Base-by-base conservation (phyloP, 495 filamentous ascomycete species). In the Penicillium chermesinum region DNA sequence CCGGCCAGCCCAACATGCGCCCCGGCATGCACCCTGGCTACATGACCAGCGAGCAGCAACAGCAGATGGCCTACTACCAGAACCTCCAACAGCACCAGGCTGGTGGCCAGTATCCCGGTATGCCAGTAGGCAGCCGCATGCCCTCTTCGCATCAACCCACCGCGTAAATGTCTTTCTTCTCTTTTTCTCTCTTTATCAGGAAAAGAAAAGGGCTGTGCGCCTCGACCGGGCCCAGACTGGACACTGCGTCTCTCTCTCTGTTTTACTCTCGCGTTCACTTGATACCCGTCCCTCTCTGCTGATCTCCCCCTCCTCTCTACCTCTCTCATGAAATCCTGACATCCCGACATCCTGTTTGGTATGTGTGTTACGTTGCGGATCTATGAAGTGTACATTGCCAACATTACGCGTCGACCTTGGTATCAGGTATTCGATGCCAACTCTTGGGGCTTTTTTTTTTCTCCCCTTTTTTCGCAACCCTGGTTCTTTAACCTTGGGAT, bases 41-140 rank as follows among this genome's bases (percentile, higher is more conserved):
- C 55, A 80, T 80, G 71, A 77, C 77, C 53, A 74, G 70, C 10
- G 74, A 77, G 52, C 74, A 81, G 52, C 77, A 80, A 46, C 76
- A 79, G 58, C 74, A 77, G 57, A 75, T 79, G 69, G 76, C 75
- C 34, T 80, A 80, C 61, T 77, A 80, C 49, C 73, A 79, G 52
- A 74, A 76, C 53, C 71, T 79, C 49, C 74, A 78, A 53, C 72
- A 76, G 60, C 74, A 76, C 58, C 72, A 75, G 58, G 76, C 76
- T 32, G 63, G 73, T 54, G 76, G 71, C 42, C 76, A 79, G 55
- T 81, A 81, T 47, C 66, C 74, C 19, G 71, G 69, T 34, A 79
- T 81, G 74, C 76, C 77, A 15, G 75, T 78, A 15, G 71, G 73
- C 56, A 67, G 64, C 51, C 68, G 72, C 51, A 81, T 81, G 77